Evolutionary conservation across 148 eudicot genomes (phyloP), one percentile per base, ranked within the genome.

Genomic region (Rheum nobile): DNA sequence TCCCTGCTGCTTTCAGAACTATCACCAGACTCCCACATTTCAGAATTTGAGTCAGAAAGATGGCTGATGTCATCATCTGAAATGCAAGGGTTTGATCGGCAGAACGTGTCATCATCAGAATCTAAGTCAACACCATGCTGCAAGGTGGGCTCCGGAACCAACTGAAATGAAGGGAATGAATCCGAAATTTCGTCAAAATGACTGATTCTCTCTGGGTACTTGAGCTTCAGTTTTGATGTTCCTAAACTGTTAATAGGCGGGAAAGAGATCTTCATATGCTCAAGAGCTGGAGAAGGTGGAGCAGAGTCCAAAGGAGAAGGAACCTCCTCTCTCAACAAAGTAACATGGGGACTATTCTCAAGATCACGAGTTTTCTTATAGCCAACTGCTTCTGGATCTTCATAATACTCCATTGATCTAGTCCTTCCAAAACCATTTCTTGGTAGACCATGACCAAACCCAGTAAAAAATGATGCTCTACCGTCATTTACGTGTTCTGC

Each of bases 21-120:
- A 77, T 84, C 86, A 34, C 86, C 88, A 71, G 89, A 84, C 71
- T 92, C 92, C 99, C 99, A 96, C 74, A 85, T 85, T 67, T 96
- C 92, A 61, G 97, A 96, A 80, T 88, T 83, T 69, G 95, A 83
- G 70, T 90, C 95, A 9, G 97, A 92, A 32, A 82, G 84, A 81
- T 78, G 79, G 77, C 87, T 85, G 63, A 70, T 80, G 69, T 79
- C 71, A 72, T 87, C 96, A 74, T 94, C 96, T 34, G 99, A 96
- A 71, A 76, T 75, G 76, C 83, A 86, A 38, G 94, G 88, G 75
- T 96, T 84, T 65, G 99, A 92, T 81, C 88, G 84, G 72, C 90
- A 90, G 77, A 96, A 96, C 8, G 95, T 92, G 82, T 92, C 96
- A 77, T 86, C 89, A 82, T 96, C 99, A 54, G 97, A 96, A 72